Evolutionary conservation across 2,329 filamentous ascomycete genomes (phyloP).

Genomic region (Fusarium xylarioides): DNA sequence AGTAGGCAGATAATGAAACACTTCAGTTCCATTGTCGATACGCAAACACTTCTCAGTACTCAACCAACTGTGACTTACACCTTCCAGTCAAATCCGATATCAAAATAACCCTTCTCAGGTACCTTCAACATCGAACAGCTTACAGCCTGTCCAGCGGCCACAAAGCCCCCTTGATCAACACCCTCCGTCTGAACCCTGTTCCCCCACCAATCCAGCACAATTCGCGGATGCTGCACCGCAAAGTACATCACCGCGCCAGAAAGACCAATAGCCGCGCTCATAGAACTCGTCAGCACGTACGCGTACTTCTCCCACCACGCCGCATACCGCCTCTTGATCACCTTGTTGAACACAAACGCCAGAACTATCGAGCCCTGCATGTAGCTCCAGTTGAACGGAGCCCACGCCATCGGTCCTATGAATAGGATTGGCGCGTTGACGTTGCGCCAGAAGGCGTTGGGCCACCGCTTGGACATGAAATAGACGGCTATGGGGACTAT

Average conservation of each 20-base stretch:
- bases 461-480: slow-evolving; percentile 29
- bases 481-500: slow-evolving; percentile 34
- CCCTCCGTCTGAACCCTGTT: slow-evolving; percentile 30
- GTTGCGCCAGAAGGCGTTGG: slow-evolving; percentile 31
- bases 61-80: not conserved
- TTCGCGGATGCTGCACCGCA: slow-evolving; percentile 30
- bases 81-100: slow-evolving; percentile 28
- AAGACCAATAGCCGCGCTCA: slow-evolving; percentile 41
- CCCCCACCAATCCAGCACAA: slow-evolving; percentile 39
- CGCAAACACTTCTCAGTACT: not conserved
- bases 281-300: slow-evolving; percentile 42
- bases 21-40: not conserved
- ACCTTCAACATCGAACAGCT: slow-evolving; percentile 35
- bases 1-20: not conserved
- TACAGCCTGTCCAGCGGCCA: slow-evolving; percentile 9
- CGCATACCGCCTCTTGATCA: slow-evolving; percentile 36
- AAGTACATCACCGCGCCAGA: slow-evolving; percentile 43
- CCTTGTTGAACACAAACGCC: slow-evolving; percentile 41
- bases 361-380: slow-evolving; percentile 38
- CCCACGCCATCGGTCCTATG: slow-evolving; percentile 38
- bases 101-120: slow-evolving; percentile 31
- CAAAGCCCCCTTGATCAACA: slow-evolving; percentile 36
- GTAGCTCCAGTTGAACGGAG: slow-evolving; percentile 42
- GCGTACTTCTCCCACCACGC: slow-evolving; percentile 44
- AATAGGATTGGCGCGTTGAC: slow-evolving; percentile 40